Base-by-base conservation (phyloP, 129 eudicot species). In the Mikania micrantha region DNA sequence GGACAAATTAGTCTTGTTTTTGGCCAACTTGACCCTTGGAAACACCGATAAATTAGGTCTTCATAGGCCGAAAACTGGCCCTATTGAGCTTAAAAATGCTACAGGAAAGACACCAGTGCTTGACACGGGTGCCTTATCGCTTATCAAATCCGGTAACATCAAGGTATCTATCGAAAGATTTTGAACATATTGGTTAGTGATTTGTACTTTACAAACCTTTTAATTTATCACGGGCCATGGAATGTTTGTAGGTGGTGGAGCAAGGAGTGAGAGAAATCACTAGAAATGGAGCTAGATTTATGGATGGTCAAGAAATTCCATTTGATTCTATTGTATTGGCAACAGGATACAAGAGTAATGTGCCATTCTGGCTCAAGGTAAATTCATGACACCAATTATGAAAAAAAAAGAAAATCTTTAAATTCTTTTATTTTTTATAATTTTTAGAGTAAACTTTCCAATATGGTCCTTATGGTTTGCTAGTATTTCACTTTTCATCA, bases 361-460 rank as follows among this genome's bases (percentile, higher is more conserved):
- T 90, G 64, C 97, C 97, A 62, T 67, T 31, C 77, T 90, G 97
- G 97, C 95, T 90, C 59, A 87, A 90, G 95, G 97, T 90, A 80
- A 62, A 50, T 17, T 35, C 81, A 62, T 71, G 50, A 65, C 28
- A 35, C 25, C 53, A 20, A 29, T 60, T 64, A 41, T 57, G 19
- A 54, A 40, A 39, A 50, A 40, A 50, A 16, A 4, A 10, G 5
- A 48, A 2, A 40, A 2, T 15, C 11, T 21, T 21, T 19, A 13
- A 11, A n/a, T n/a, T n/a, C n/a, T 21, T 15, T 1, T 16, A 0
- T 39, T 20, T 50, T 59, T 65, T 63, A n/a, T 50, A 13, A n/a
- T n/a, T n/a, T n/a, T n/a, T n/a, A n/a, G n/a, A n/a, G n/a, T n/a
- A n/a, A n/a, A n/a, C n/a, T n/a, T n/a, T n/a, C n/a, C n/a, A n/a